Evolutionary conservation across 306 rosid species (phyloP), one percentile per base, ranked within the genome.

Genomic region (barrel medic (Medicago truncatula)): DNA sequence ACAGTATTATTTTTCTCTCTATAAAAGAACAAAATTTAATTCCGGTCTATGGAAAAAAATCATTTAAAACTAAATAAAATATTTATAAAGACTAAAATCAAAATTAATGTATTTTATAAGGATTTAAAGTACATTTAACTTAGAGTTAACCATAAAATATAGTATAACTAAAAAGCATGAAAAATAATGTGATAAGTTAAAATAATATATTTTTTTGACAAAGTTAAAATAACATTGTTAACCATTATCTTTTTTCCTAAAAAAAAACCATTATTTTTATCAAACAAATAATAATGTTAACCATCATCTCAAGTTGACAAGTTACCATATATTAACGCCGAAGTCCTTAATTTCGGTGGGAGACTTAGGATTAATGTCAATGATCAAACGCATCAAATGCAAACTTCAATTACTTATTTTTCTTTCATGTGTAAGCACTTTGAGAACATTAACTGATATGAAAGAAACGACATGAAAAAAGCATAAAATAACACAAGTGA

Each of bases 311-410:
- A 53, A 61, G 23, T 21, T 21, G 23, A 21, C 23, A 21, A 21
- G 44, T 52, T 60, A 46, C 52, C 0, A 13, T 43, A 43, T 74
- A 56, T 31, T 59, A 20, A 43, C 12, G 38, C 59, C 44, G 12
- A 80, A 77, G 66, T 62, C 65, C 74, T 67, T 72, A 62, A 80
- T 53, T 80, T 77, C 70, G 75, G 80, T 38, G 80, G 74, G 74
- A 67, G 52, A 12, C 58, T 7, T 9, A 9, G 40, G 31, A 54
- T 75, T 13, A 67, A 73, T 71, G 84, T 80, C 76, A 84, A 83
- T 52, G 58, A 76, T 67, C 43, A 71, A 71, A 58, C 64, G n/a
- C 58, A 73, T 57, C 25, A 13, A 41, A 13, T 73, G 57, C 23
- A 67, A 84, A 84, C 63, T 73, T 61, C 50, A 61, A 61, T 58